Evolutionary conservation across 495 filamentous ascomycete species (phyloP).

Genomic region (Parathielavia hyrcaniae): DNA sequence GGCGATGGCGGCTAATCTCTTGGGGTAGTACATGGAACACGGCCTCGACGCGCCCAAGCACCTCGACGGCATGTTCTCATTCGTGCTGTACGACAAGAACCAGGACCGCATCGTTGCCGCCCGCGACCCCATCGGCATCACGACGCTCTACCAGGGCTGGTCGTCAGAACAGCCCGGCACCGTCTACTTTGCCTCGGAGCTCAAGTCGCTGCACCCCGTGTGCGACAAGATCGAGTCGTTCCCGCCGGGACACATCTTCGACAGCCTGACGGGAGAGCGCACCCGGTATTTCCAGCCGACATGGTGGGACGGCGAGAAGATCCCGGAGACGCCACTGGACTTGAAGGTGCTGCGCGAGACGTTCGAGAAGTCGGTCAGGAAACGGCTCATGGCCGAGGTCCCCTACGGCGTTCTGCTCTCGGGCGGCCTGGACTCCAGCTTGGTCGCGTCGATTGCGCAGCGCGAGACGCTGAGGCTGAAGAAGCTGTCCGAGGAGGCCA

Average conservation of each 20-base stretch:
- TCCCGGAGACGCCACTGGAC: slow-evolving; percentile 75
- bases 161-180: slow-evolving; percentile 74
- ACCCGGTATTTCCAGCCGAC: slow-evolving; percentile 83
- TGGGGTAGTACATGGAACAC: slow-evolving; percentile 80
- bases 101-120: slow-evolving; percentile 87
- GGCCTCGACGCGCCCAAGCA: slow-evolving; percentile 88
- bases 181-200: slow-evolving; percentile 92
- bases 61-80: slow-evolving; percentile 99
- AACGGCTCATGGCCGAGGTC: slow-evolving; percentile 97
- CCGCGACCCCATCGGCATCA: slow-evolving; percentile 94
- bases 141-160: slow-evolving; percentile 92
- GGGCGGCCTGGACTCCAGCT: slow-evolving; percentile 88
- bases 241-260: slow-evolving; percentile 91
- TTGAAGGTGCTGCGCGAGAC: slow-evolving; percentile 71
- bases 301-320: slow-evolving; percentile 81
- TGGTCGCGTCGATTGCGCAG: slow-evolving; percentile 93
- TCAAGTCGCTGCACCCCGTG: slow-evolving; percentile 87
- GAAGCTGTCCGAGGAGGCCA: slow-evolving; percentile 49
- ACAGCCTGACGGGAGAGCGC: slow-evolving; percentile 75
- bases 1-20: slow-evolving; percentile 3
- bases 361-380: slow-evolving; percentile 86
- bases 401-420: slow-evolving; percentile 95
- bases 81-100: slow-evolving; percentile 91
- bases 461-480: slow-evolving; percentile 77
- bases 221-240: slow-evolving; percentile 94